Evolutionary conservation across 148 eudicot genomes (phyloP).

Genomic region (Heliosperma pusillum): DNA sequence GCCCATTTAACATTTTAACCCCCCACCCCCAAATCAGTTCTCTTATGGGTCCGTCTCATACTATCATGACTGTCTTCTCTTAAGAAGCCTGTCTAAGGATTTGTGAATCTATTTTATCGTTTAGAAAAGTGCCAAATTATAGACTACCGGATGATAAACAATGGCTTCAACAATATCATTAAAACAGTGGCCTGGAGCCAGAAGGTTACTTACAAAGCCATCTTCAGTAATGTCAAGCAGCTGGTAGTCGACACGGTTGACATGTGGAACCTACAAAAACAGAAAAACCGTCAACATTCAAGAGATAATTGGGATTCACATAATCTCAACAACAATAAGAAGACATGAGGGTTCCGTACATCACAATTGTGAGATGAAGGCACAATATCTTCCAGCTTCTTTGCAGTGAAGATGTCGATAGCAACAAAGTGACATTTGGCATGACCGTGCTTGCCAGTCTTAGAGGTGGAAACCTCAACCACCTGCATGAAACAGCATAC

Average conservation of each 20-base stretch:
- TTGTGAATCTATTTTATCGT: too few species aligned
- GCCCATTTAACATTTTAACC: too few species aligned
- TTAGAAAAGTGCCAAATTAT: background rate
- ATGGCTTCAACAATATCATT: background rate
- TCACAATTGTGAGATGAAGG: constrained; percentile 60
- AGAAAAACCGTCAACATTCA: background rate
- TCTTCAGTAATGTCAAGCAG: constrained; percentile 85
- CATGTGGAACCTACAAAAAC: constrained; percentile 71
- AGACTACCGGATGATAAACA: background rate
- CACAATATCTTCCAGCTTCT: constrained; percentile 55
- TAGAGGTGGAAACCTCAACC: constrained; percentile 56
- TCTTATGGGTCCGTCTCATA: too few species aligned
- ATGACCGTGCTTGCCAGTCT: constrained; percentile 57
- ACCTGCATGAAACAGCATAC: constrained; percentile 26
- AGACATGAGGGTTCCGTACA: constrained; percentile 17
- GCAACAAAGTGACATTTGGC: constrained; percentile 61
- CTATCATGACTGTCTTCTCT: too few species aligned
- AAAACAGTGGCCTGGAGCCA: background rate
- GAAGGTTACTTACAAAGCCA: constrained; percentile 52
- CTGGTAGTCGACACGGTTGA: constrained; percentile 74
- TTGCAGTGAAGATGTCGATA: constrained; percentile 44
- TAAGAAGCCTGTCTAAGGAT: too few species aligned
- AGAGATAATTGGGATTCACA: background rate
- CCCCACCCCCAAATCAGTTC: too few species aligned
- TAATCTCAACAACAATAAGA: background rate